Conservation (phyloP, 2,329 filamentous ascomycete species). For the Orbilia blumenaviensis region DNA sequence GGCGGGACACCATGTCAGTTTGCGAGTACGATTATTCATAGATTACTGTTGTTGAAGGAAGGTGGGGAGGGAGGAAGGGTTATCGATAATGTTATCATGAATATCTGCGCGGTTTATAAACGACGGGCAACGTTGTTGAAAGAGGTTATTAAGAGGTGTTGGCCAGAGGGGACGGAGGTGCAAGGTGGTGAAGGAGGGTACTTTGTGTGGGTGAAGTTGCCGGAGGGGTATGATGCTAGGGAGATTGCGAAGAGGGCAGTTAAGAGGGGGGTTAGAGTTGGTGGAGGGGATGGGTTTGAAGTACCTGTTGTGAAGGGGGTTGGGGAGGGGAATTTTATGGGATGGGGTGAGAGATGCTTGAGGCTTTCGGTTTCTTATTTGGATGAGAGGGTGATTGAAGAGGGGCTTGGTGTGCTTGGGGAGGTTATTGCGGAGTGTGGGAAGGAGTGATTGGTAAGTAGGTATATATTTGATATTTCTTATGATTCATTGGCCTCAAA, state of each 20-base stretch:
- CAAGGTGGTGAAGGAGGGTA: conserved; percentile 73
- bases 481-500: too few species aligned
- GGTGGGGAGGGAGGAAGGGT: conserved; percentile 1
- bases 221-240: conserved; percentile 65
- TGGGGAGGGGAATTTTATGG: conserved; percentile 51
- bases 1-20: conserved; percentile 70
- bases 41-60: conserved; percentile 64
- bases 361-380: conserved; percentile 57
- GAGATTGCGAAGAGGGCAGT: conserved; percentile 67
- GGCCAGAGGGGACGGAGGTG: conserved; percentile 71
- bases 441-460: too few species aligned
- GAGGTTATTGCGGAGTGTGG: conserved; percentile 39
- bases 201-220: conserved; percentile 81
- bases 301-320: conserved; percentile 64
- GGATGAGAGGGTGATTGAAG: conserved; percentile 49
- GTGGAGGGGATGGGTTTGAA: conserved; percentile 74
- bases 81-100: conserved; percentile 63
- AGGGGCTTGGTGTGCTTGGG: conserved; percentile 55
- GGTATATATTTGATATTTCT: too few species aligned
- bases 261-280: conserved; percentile 71
- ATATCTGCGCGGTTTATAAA: conserved; percentile 67
- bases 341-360: conserved; percentile 55
- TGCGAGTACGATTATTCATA: conserved; percentile 66
- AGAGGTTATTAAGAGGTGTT: conserved; percentile 68
- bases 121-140: conserved; percentile 68